Evolutionary conservation across 176 grass and related monocot genomes (phyloP).

Genomic region (Triticum turgidum): DNA sequence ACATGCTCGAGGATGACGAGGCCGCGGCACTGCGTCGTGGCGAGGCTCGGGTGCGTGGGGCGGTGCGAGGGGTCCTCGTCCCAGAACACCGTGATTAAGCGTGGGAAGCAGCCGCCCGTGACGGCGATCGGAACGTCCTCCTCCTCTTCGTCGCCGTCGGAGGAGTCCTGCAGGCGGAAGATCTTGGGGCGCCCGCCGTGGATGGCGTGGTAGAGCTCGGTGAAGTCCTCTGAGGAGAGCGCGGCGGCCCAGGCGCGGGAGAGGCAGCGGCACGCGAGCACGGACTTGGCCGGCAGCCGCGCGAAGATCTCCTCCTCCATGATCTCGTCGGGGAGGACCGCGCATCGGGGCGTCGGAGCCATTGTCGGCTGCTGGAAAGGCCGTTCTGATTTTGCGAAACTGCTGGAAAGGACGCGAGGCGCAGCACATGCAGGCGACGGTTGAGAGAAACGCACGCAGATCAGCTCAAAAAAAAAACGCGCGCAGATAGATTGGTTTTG

Average conservation of each 20-base stretch:
- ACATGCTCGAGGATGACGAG: background rate
- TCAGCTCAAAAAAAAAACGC: too few species aligned
- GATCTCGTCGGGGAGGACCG: conserved; percentile 6
- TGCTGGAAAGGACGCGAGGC: too few species aligned
- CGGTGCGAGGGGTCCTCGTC: background rate
- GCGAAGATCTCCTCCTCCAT: conserved; percentile 1
- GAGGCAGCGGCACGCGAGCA: conserved; percentile 10
- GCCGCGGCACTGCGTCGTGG: background rate
- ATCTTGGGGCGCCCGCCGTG: background rate
- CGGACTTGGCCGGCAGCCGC: conserved; percentile 28
- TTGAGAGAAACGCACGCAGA: too few species aligned
- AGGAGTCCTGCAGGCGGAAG: background rate
- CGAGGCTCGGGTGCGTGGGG: background rate
- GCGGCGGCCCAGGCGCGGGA: conserved; percentile 17
- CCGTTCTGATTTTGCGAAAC: too few species aligned
- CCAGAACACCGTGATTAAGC: background rate
- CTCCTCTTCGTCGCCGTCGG: too few species aligned
- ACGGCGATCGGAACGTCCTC: background rate
- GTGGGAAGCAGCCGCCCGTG: conserved; percentile 4
- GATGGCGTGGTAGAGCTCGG: background rate
- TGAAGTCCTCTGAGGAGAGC: background rate
- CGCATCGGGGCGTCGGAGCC: background rate
- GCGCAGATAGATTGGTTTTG: too few species aligned
- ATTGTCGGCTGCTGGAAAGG: background rate
- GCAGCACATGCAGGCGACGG: too few species aligned